Evolutionary conservation across 1,139 yeast genomes (phyloP).

Genomic region (Candida freyschussii): DNA sequence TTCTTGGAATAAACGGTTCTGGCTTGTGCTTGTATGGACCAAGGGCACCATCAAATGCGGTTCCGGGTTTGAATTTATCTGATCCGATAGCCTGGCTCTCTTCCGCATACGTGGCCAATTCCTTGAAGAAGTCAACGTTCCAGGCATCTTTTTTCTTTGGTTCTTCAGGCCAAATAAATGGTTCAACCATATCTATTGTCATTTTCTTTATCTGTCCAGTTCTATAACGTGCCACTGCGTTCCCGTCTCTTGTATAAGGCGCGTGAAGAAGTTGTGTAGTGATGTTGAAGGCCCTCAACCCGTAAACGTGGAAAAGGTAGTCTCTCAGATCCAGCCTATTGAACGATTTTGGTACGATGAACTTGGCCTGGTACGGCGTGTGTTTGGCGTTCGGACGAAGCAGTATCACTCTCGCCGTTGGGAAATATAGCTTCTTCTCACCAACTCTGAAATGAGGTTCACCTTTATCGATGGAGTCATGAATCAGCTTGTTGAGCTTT

Average conservation of each 20-base stretch:
- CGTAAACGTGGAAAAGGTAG: constrained; percentile 82
- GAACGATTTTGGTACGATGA: constrained; percentile 85
- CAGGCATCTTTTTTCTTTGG: constrained; percentile 36
- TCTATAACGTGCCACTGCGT: constrained; percentile 68
- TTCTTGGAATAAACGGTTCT: constrained; percentile 62
- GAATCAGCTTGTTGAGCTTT: constrained; percentile 22
- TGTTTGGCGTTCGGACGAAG: constrained; percentile 89
- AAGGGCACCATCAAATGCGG: constrained; percentile 73
- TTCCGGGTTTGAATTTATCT: constrained; percentile 61
- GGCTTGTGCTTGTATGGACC: constrained; percentile 66
- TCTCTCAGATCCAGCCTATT: constrained; percentile 90
- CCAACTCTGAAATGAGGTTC: constrained; percentile 82
- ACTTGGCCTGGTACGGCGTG: constrained; percentile 93
- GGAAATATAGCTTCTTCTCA: constrained; percentile 66
- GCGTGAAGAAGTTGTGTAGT: constrained; percentile 84
- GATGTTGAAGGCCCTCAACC: constrained; percentile 79
- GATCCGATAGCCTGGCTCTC: constrained; percentile 55
- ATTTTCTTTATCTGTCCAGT: constrained; percentile 82
- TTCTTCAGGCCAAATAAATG: constrained; percentile 89
- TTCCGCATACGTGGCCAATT: constrained; percentile 36
- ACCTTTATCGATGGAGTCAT: constrained; percentile 45
- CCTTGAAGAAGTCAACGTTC: constrained; percentile 34
- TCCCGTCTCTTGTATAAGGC: constrained; percentile 54
- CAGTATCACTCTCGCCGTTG: constrained; percentile 74
- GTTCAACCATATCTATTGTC: constrained; percentile 92